A percentile compares a stretch with the other conserved stretches of the same genome.
phyloP scores from a whole-genome alignment of 2,329 filamentous ascomycete genomes.

The Bipolaris oryzae region DNA sequence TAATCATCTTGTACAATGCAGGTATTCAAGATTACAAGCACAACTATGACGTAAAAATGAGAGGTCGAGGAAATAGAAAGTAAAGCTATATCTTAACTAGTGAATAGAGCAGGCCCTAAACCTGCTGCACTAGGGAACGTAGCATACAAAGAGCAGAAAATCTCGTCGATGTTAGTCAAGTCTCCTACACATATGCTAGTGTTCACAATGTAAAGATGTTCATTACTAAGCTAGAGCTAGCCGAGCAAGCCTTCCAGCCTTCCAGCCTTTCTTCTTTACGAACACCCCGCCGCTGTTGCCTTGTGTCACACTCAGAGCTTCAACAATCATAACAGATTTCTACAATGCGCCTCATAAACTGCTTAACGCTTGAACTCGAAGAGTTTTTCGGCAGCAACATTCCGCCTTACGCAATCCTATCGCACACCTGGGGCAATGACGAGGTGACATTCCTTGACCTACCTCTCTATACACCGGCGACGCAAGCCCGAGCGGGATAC shows the following conservation, averaged over 20 bases:
- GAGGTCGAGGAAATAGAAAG: no score
- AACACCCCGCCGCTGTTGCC: neutral
- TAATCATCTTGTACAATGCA: no score
- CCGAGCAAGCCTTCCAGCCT: neutral
- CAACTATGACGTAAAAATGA: no score
- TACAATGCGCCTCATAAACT: slow-evolving; percentile 4
- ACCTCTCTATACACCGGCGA: neutral
- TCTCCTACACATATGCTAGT: neutral
- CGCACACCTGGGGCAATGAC: neutral
- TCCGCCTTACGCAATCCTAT: neutral
- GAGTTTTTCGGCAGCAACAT: neutral
- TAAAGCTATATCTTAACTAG: no score
- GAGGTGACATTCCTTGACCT: slow-evolving; percentile 2
- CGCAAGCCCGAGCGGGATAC: neutral
- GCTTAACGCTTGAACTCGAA: neutral
- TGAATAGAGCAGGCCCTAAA: no score
- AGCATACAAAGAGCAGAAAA: neutral
- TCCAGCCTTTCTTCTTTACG: neutral
- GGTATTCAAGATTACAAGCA: no score
- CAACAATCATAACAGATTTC: neutral
- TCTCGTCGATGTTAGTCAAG: neutral
- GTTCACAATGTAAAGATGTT: neutral
- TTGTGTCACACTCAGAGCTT: neutral
- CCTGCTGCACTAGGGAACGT: no score
- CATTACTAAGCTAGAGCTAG: neutral